Base-by-base conservation (phyloP, 2,329 filamentous ascomycete genomes). In the Huntiella moniliformis region DNA sequence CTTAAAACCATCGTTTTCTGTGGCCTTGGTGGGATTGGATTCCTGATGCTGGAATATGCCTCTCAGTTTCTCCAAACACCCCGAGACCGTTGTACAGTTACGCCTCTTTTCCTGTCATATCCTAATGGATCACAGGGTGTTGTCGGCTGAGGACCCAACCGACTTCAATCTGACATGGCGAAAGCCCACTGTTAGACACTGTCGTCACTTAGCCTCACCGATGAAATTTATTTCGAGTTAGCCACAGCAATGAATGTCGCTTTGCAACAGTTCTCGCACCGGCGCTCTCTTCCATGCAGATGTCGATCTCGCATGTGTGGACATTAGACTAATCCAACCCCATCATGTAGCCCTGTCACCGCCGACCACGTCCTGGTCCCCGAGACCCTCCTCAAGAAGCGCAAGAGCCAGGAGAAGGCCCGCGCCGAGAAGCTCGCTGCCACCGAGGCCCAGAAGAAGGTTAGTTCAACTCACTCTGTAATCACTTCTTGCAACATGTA, bases 381-480 rank as follows among this genome's bases (percentile, higher is more conserved):
- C 58, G 91, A 98, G 84, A 98, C 91, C 60, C 84, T 98, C 62
- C 79, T 98, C 68, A 98, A 98, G 83, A 98, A 98, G 85, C 84
- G 91, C 74, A 98, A 98, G 86, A 85, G 78, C 67, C 88, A 95
- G 73, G 91, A 98, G 79, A 94, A 95, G 79, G 86, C 87, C 66
- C 83, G 87, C 67, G 87, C 91, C 67, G 83, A 88, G 70, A 81
- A 79, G 65, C 67, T 74, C 57, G 74, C 82, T 55, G 82, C 22
- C 61, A 66, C 77, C 56, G 75, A 86, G 68, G 82, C 93, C 75
- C 82, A 79, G 68, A 91, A 91, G 74, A 75, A 84, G 74, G 91
- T 96, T 66, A 66, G 84, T 69, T 51, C n/a, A 50, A 36, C 7
- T 33, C 41, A 22, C 8, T n/a, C 4, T 16, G 13, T 15, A 6